Conservation (phyloP, 345 rosid species). For the Nasturtium officinale region DNA sequence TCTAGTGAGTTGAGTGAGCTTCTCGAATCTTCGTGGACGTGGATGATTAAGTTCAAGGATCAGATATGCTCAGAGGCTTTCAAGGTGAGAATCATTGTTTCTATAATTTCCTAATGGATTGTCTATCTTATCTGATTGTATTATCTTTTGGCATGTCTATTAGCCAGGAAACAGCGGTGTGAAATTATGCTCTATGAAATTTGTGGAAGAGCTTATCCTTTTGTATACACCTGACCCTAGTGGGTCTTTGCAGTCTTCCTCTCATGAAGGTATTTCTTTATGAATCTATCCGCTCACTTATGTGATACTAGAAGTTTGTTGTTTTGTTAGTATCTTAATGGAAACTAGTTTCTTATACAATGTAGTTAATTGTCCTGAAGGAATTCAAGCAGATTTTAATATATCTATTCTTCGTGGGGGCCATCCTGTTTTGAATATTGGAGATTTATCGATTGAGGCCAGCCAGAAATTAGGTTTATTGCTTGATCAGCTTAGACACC, state of each 20-base stretch:
- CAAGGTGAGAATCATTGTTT: conserved; percentile 52
- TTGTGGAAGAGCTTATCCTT: conserved; percentile 86
- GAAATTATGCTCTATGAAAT: conserved; percentile 75
- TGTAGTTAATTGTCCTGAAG: conserved; percentile 47
- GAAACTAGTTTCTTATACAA: conserved; percentile 35
- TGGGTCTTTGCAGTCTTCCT: conserved; percentile 60
- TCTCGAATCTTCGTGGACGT: conserved; percentile 77
- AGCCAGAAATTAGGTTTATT: conserved; percentile 71
- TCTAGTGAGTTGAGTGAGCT: conserved; percentile 65
- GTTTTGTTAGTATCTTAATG: conserved; percentile 3
- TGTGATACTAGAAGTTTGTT: conserved; percentile 1
- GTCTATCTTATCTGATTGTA: conserved; percentile 21
- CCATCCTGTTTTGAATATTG: conserved; percentile 81
- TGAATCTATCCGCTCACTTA: conserved; percentile 23
- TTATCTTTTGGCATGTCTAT: conserved; percentile 37
- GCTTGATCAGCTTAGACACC: conserved; percentile 95
- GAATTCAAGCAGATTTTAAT: conserved; percentile 63
- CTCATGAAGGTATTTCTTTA: conserved; percentile 58
- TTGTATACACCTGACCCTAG: conserved; percentile 84
- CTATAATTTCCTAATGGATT: conserved; percentile 7
- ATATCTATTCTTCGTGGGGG: conserved; percentile 85
- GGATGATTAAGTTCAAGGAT: conserved; percentile 86
- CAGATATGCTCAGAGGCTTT: conserved; percentile 73
- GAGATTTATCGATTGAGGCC: conserved; percentile 91
- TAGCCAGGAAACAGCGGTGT: conserved; percentile 84